Evolutionary conservation across 306 rosid species (phyloP), one percentile per base, ranked within the genome.

Genomic region (Cyamopsis tetragonoloba): DNA sequence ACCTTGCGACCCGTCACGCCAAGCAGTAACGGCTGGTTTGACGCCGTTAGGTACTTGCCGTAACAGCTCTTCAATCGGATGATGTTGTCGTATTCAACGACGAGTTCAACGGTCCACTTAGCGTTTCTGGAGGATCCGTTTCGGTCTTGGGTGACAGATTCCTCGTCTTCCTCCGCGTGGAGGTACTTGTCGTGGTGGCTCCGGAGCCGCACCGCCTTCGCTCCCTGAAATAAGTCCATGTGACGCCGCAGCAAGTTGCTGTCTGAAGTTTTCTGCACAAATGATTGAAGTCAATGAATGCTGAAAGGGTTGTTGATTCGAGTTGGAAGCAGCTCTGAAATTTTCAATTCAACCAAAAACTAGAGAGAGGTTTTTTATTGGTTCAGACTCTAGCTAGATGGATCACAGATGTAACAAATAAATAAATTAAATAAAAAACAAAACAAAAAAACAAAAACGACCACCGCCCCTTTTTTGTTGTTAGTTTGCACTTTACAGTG

Each of bases 161-260:
- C 98, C 15, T 91, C 87, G 58, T 91, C 96, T 3, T 89, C 96
- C 0, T 85, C 95, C 2, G 98, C 98, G 1, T 67, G 34, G 0
- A 91, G 95, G 71, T 87, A 91, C 82, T 88, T 91, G 61, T 87
- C 87, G 72, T 82, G 98, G 83, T 80, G 87, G 87, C 96, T 76
- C 1, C 88, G 76, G 28, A 91, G 90, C 0, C 96, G 79, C 50
- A 91, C 92, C 37, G 84, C 84, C 77, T 91, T 89, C 26, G 95
- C 98, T 17, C 83, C 68, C 72, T 63, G 82, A 77, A 89, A 91
- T 23, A 80, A 20, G 9, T 85, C 91, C 92, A 89, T 89, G 10
- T 22, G 19, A 1, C 24, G 53, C 0, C 9, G 61, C 5, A 15
- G 37, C 62, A 15, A 47, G 11, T 12, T 34, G 37, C 24, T 37